Conservation (phyloP, 2,329 filamentous ascomycete species). For the Metarhizium robertsii region DNA sequence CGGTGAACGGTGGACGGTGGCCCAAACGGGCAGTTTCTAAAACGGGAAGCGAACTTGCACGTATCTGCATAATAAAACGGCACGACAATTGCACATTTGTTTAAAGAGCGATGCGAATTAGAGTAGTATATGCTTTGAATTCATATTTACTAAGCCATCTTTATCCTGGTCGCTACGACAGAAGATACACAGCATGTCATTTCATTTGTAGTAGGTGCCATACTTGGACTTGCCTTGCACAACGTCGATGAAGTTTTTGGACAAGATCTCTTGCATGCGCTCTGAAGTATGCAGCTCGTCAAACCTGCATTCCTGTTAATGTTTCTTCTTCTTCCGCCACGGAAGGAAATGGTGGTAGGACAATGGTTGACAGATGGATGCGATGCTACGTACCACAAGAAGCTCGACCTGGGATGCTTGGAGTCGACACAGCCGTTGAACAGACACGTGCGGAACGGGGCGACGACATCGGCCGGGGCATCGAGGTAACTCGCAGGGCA, state of each 20-base stretch:
- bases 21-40: background rate
- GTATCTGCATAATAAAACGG: background rate
- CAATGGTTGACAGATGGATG: background rate
- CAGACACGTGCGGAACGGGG: conserved; percentile 46
- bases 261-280: conserved; percentile 39
- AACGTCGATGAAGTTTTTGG: conserved; percentile 30
- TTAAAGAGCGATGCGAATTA: background rate
- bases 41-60: background rate
- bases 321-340: too few relatives aligned
- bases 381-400: conserved; percentile 47
- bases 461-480: conserved; percentile 52
- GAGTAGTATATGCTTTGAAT: background rate
- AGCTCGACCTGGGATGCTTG: conserved; percentile 43
- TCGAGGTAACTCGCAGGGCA: conserved; percentile 53
- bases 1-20: too few relatives aligned
- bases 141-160: too few relatives aligned
- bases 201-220: conserved; percentile 19
- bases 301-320: conserved; percentile 23
- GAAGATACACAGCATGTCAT: too few relatives aligned
- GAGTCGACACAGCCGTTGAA: conserved; percentile 27
- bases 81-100: background rate
- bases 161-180: too few relatives aligned
- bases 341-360: background rate
- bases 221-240: conserved; percentile 31
- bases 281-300: conserved; percentile 66